Base-by-base conservation (phyloP, 2,329 filamentous ascomycete species). In the Incumbomyces lentus region DNA sequence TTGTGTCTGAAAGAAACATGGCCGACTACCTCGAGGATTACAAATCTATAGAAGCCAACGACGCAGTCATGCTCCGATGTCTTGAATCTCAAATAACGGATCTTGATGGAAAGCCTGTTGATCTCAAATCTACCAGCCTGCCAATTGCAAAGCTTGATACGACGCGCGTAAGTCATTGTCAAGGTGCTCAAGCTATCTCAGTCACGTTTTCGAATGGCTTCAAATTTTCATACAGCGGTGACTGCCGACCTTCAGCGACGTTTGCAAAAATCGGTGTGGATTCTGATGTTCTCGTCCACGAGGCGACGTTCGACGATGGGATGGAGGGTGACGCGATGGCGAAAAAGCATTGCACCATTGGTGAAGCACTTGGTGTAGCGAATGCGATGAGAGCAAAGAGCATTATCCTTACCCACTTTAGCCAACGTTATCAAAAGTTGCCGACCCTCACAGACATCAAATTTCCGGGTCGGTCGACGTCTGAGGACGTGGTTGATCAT, bases 261-360 rank as follows among this genome's bases (percentile, higher is more conserved):
- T 95, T 98, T 60, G 78, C 79, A 0, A 55, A 64, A 11, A 83
- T 90, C 42, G 93, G 86, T 38, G 68, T 69, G 38, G 81, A 80
- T 51, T 81, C 84, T 1, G 94, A 90, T 12, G 74, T 98, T 6
- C 77, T 95, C 4, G 79, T 98, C 47, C 92, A 98, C 68, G 92
- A 98, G 72, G 89, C 88, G 52, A 98, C 92, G 0, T 96, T 98
- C 60, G 86, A 92, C 56, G 86, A 95, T 60, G 86, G 92, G 58
- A 76, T 95, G 56, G 58, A 65, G 33, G 77, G 74, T 13, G 89
- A 95, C 58, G 92, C 92, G 3, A 61, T 75, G 22, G 85, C 83
- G 43, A 98, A 98, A 76, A 88, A 84, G 60, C 92, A 98, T 69
- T 86, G 78, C 33, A 98, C 92, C 7, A 86, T 88, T 51, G 76